These are phyloP conservation scores for Sporothrix humicola DNA, from an alignment of 2,329 filamentous ascomycete genomes.

Conservation along the genomic window DNA sequence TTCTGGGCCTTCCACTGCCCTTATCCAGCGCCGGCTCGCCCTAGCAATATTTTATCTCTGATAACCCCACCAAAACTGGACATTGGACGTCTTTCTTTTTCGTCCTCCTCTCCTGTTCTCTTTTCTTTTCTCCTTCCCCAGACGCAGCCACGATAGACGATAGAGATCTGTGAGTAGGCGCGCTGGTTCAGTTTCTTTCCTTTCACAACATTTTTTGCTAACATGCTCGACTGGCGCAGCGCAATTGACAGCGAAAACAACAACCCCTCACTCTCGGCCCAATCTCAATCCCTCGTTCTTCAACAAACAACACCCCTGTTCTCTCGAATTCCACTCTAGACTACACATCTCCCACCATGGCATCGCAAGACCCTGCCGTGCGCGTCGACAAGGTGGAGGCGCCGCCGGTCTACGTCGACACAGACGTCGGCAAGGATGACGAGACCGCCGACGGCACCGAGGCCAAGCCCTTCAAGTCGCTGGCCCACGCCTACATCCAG, in stretches of 20 bases:
- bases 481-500: conserved; percentile 77
- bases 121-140: not conserved
- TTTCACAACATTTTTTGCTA: not conserved
- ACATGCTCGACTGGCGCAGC: not conserved
- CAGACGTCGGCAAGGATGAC: conserved; percentile 77
- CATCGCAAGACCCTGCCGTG: conserved; percentile 55
- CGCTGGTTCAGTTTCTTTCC: not conserved
- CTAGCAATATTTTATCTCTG: conserved; percentile 29
- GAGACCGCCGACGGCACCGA: conserved; percentile 70
- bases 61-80: conserved; percentile 24
- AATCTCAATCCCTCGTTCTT: not conserved
- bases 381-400: conserved; percentile 48
- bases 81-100: not conserved
- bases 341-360: conserved; percentile 22
- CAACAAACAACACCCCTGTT: not conserved
- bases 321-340: not conserved
- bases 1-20: conserved; percentile 27
- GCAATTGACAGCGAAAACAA: conserved; percentile 3
- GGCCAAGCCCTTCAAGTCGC: conserved; percentile 78
- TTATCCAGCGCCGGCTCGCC: conserved; percentile 23
- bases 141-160: conserved; percentile 15
- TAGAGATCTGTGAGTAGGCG: not conserved
- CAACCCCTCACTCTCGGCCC: not conserved
- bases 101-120: not conserved
- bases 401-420: conserved; percentile 73